phyloP scores from a whole-genome alignment of 345 rosid species.

The Lepidium africanum region DNA sequence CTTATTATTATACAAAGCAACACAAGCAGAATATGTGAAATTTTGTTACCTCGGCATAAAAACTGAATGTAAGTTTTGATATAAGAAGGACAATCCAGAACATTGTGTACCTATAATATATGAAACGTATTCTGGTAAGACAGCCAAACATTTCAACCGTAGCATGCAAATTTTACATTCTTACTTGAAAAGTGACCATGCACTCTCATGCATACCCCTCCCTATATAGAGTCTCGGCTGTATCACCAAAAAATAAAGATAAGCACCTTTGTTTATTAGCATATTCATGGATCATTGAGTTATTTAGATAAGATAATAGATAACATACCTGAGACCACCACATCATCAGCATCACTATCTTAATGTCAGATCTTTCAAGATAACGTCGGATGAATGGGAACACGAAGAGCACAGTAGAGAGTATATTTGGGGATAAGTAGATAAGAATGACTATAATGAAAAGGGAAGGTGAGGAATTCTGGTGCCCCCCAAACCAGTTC shows the following conservation, averaged over 20 bases:
- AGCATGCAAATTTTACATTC: slow-evolving; percentile 14
- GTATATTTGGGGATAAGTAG: slow-evolving; percentile 48
- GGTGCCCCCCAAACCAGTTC: slow-evolving; percentile 47
- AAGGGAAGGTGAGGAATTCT: slow-evolving; percentile 36
- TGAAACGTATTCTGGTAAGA: background rate
- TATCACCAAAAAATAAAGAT: slow-evolving; percentile 17
- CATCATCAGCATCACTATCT: slow-evolving; percentile 45
- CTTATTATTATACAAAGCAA: background rate
- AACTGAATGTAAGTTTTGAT: slow-evolving; percentile 55
- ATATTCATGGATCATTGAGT: background rate
- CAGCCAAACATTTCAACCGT: background rate
- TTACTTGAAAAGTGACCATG: slow-evolving; percentile 48
- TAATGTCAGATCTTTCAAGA: slow-evolving; percentile 46
- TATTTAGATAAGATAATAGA: background rate
- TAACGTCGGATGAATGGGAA: slow-evolving; percentile 45
- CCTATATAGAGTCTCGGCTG: slow-evolving; percentile 51
- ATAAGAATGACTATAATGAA: slow-evolving; percentile 39
- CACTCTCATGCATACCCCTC: slow-evolving; percentile 62
- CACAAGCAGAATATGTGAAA: background rate
- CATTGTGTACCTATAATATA: slow-evolving; percentile 43
- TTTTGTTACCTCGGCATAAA: slow-evolving; percentile 43
- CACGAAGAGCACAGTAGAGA: slow-evolving; percentile 36
- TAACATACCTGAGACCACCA: slow-evolving; percentile 61
- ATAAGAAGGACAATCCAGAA: slow-evolving; percentile 49
- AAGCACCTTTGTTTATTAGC: background rate